Conservation (phyloP, 305 asterid genomes). For the Plantago coronopus region DNA sequence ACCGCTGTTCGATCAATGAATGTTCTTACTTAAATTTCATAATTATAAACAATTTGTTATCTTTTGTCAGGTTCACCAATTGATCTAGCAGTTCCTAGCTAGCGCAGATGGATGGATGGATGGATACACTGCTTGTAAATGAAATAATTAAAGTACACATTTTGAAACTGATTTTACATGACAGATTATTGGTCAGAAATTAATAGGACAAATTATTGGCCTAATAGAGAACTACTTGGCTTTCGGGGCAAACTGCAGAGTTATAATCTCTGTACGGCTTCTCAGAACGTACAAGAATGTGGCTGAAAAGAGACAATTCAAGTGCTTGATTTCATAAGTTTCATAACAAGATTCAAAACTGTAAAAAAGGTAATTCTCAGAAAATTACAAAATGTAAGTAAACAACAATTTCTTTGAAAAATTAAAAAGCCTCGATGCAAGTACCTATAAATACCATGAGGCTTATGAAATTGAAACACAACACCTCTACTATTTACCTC, state of each 20-base stretch:
- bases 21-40: too few relatives aligned
- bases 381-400: background rate
- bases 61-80: too few relatives aligned
- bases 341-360: background rate
- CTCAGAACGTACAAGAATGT: background rate
- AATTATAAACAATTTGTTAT: too few relatives aligned
- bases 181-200: background rate
- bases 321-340: background rate
- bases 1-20: too few relatives aligned
- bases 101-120: too few relatives aligned
- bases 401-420: too few relatives aligned
- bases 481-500: background rate
- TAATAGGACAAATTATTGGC: background rate
- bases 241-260: slow-evolving; percentile 1
- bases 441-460: background rate
- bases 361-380: background rate
- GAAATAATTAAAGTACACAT: too few relatives aligned
- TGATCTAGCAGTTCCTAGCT: too few relatives aligned
- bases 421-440: too few relatives aligned
- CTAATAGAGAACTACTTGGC: background rate
- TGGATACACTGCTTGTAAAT: too few relatives aligned
- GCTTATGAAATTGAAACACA: background rate
- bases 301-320: background rate
- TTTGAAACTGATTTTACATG: background rate
- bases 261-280: background rate